phyloP scores from a whole-genome alignment of 495 filamentous ascomycete species.

The Chlorociboria aeruginascens region DNA sequence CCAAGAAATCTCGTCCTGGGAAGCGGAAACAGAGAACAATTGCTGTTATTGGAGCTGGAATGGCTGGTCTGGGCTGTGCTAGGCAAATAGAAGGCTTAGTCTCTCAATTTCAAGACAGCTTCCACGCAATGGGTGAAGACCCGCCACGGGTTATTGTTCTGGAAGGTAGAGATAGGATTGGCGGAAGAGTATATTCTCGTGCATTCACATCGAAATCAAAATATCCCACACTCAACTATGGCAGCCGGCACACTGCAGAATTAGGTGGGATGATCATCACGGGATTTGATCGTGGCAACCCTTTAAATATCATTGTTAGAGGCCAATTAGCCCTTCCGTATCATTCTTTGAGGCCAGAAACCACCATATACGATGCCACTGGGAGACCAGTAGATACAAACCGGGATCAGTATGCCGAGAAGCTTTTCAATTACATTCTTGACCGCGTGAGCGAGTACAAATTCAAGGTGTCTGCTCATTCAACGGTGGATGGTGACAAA shows the following conservation, averaged over 20 bases:
- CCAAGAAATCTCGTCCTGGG: slow-evolving; percentile 13
- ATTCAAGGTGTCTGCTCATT: slow-evolving; percentile 51
- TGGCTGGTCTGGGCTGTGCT: slow-evolving; percentile 85
- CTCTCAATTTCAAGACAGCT: slow-evolving; percentile 56
- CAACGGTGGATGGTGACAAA: slow-evolving; percentile 73
- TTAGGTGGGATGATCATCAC: slow-evolving; percentile 97
- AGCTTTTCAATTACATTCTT: slow-evolving; percentile 85
- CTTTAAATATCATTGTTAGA: slow-evolving; percentile 77
- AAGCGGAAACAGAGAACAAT: slow-evolving; percentile 50
- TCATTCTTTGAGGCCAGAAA: slow-evolving; percentile 71
- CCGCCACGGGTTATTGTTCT: slow-evolving; percentile 68
- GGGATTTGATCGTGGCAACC: slow-evolving; percentile 91
- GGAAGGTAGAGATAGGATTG: slow-evolving; percentile 77
- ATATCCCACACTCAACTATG: slow-evolving; percentile 35
- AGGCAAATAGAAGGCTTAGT: slow-evolving; percentile 81
- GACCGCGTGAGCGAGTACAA: slow-evolving; percentile 86
- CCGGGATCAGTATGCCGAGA: slow-evolving; percentile 75
- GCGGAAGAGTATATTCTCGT: slow-evolving; percentile 92
- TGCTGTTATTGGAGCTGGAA: slow-evolving; percentile 86
- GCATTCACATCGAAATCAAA: slow-evolving; percentile 41
- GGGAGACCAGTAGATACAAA: slow-evolving; percentile 66
- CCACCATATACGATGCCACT: slow-evolving; percentile 81
- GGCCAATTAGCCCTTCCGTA: slow-evolving; percentile 84
- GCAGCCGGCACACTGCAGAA: slow-evolving; percentile 68
- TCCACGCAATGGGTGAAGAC: slow-evolving; percentile 47